These are phyloP conservation scores for Pachysandra terminalis DNA, from an alignment of 164 flowering plant species.

Conservation along the genomic window DNA sequence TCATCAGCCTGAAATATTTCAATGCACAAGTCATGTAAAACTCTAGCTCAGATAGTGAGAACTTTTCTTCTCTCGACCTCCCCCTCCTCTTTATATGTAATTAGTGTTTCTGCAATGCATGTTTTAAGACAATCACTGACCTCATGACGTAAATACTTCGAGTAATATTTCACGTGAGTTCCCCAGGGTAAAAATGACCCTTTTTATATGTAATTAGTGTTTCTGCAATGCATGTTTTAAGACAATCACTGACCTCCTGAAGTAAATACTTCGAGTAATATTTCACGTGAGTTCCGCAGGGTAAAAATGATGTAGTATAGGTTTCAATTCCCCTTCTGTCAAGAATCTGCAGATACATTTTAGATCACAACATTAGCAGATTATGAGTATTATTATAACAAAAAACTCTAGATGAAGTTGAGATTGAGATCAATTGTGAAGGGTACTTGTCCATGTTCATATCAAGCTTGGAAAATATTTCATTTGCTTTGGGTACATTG, in stretches of 20 bases:
- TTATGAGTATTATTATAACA: too few relatives aligned
- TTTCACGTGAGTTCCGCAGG: conserved; percentile 57
- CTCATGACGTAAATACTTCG: conserved; percentile 46
- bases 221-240: background rate
- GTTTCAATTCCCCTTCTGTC: conserved; percentile 45
- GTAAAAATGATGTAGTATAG: conserved; percentile 33
- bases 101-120: background rate
- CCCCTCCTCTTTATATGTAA: background rate
- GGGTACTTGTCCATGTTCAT: conserved; percentile 40
- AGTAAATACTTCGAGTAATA: conserved; percentile 43
- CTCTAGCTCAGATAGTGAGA: too few relatives aligned
- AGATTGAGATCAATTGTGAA: background rate
- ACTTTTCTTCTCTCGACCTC: too few relatives aligned
- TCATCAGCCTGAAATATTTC: conserved; percentile 53
- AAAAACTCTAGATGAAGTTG: background rate
- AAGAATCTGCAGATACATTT: conserved; percentile 31
- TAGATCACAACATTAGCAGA: background rate
- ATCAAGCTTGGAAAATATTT: conserved; percentile 52
- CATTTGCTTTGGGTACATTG: conserved; percentile 24
- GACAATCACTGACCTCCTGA: conserved; percentile 34
- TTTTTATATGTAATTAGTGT: too few relatives aligned
- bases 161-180: conserved; percentile 44
- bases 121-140: conserved; percentile 17
- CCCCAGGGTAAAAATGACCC: too few relatives aligned
- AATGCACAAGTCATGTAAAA: background rate